Percentiles rank a stretch among this genome's conserved stretches.
Conservation (phyloP, 352 stramenopile genomes). For the Peronospora tabacina region DNA sequence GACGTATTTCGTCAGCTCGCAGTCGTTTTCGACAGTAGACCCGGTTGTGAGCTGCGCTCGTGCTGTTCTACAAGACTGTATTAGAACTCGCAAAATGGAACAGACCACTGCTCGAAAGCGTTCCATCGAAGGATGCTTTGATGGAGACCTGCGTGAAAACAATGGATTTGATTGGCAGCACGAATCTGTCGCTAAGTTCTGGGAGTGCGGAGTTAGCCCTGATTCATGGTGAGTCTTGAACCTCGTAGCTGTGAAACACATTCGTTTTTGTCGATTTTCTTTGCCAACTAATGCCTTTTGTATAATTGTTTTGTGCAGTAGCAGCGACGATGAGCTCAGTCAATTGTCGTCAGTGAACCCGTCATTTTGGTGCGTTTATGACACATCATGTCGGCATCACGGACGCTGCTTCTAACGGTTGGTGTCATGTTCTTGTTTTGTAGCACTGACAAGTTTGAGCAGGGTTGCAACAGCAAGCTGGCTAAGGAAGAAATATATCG, state of each 20-base stretch:
- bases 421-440: slow-evolving; percentile 1
- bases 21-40: slow-evolving; percentile 37
- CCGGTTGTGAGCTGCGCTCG: slow-evolving; percentile 53
- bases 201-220: slow-evolving; percentile 33
- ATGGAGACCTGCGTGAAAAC: slow-evolving; percentile 28
- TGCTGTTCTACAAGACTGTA: slow-evolving; percentile 65
- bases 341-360: slow-evolving; percentile 60
- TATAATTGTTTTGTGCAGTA: slow-evolving; percentile 23
- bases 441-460: slow-evolving; percentile 36
- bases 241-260: slow-evolving; percentile 3
- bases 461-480: slow-evolving; percentile 41
- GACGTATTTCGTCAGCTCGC: slow-evolving; percentile 36
- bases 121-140: slow-evolving; percentile 47
- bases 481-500: slow-evolving; percentile 60
- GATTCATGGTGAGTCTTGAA: slow-evolving; percentile 34
- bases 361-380: slow-evolving; percentile 45
- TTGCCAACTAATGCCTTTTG: not conserved
- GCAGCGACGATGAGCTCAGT: slow-evolving; percentile 75
- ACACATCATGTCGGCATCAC: not conserved
- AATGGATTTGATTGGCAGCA: slow-evolving; percentile 30
- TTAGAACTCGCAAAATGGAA: slow-evolving; percentile 49
- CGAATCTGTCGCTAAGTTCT: slow-evolving; percentile 34
- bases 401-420: slow-evolving; percentile 2
- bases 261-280: too few species aligned
- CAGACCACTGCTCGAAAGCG: slow-evolving; percentile 56